Conservation (phyloP, 768 basidiomycete genomes). For the Lactarius akahatsu region DNA sequence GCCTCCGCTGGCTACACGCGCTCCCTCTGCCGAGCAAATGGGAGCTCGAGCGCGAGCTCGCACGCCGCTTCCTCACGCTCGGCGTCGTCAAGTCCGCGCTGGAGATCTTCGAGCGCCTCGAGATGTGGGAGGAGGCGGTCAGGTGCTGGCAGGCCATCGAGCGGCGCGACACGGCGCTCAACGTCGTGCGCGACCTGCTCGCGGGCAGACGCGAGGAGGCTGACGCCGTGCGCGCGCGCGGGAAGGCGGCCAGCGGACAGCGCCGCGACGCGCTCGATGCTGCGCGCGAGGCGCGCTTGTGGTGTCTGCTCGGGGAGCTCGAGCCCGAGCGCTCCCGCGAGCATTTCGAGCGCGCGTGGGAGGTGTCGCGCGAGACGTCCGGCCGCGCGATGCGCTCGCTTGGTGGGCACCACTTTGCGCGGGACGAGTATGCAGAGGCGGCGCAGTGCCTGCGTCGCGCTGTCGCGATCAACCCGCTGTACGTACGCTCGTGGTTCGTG, state of each 20-base stretch:
- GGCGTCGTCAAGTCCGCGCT: conserved; percentile 89
- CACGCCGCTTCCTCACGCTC: conserved; percentile 73
- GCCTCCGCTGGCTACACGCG: conserved; percentile 76
- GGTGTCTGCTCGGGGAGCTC: conserved; percentile 94
- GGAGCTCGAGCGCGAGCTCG: conserved; percentile 92
- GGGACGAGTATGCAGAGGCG: conserved; percentile 60
- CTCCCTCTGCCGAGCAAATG: conserved; percentile 86
- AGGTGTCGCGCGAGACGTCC: conserved; percentile 72
- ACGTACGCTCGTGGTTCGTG: conserved; percentile 90
- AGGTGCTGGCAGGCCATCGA: conserved; percentile 85
- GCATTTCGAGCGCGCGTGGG: conserved; percentile 87
- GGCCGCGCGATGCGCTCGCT: conserved; percentile 90
- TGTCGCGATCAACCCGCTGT: conserved; percentile 84
- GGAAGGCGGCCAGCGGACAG: conserved; percentile 39
- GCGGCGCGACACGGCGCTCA: conserved; percentile 69
- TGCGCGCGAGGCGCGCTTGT: conserved; percentile 83
- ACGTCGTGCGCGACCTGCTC: conserved; percentile 81
- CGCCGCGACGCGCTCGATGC: conserved; percentile 53
- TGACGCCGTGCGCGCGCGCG: conserved; percentile 63
- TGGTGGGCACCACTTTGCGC: conserved; percentile 78
- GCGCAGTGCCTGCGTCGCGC: conserved; percentile 68
- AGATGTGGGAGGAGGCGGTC: conserved; percentile 99
- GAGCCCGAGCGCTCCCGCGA: conserved; percentile 65
- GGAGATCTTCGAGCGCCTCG: conserved; percentile 89
- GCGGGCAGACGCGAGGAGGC: conserved; percentile 83